These are phyloP conservation scores for Macrocybe gigantea DNA, from an alignment of 768 basidiomycete genomes.

Conservation along the genomic window DNA sequence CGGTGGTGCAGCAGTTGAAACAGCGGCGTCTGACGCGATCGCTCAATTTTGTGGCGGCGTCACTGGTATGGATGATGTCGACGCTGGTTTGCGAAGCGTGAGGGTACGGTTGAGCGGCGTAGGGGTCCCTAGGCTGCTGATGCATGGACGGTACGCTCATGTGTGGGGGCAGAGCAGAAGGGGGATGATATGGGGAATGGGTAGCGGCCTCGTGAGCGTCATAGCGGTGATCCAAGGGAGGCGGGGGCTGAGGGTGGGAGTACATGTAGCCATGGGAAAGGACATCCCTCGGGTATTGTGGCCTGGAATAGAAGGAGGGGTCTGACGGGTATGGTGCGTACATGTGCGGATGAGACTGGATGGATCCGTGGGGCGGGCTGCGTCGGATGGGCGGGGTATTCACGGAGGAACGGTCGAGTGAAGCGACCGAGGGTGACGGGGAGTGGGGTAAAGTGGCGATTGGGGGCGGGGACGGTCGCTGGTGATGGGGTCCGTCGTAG, in stretches of 20 bases:
- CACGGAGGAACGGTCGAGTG: conserved; percentile 53
- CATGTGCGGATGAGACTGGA: conserved; percentile 23
- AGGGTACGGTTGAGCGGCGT: conserved; percentile 19
- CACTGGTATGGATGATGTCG: conserved; percentile 55
- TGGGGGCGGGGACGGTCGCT: conserved; percentile 38
- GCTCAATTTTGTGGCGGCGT: conserved; percentile 75
- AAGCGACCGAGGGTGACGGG: conserved; percentile 54
- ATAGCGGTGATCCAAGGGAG: conserved; percentile 21
- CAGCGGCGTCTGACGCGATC: conserved; percentile 72
- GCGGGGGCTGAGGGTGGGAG: conserved; percentile 20
- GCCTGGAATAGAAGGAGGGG: conserved; percentile 21
- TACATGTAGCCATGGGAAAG: conserved; percentile 27
- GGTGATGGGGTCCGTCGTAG: conserved; percentile 27
- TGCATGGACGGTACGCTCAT: conserved; percentile 10
- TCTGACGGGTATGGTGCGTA: conserved; percentile 22
- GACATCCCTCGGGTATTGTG: conserved; percentile 19
- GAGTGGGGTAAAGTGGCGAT: conserved; percentile 51
- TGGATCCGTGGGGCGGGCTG: conserved; percentile 24
- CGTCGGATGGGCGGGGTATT: conserved; percentile 52
- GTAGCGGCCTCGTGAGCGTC: conserved; percentile 9
- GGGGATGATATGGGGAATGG: conserved; percentile 7
- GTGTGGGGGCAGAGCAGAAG: conserved; percentile 3
- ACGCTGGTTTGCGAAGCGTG: conserved; percentile 25
- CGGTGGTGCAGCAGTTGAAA: conserved; percentile 83
- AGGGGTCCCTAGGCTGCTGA: conserved; percentile 1